Evolutionary conservation across 805 yeast genomes (phyloP).

Genomic region (Hanseniaspora guilliermondii): DNA sequence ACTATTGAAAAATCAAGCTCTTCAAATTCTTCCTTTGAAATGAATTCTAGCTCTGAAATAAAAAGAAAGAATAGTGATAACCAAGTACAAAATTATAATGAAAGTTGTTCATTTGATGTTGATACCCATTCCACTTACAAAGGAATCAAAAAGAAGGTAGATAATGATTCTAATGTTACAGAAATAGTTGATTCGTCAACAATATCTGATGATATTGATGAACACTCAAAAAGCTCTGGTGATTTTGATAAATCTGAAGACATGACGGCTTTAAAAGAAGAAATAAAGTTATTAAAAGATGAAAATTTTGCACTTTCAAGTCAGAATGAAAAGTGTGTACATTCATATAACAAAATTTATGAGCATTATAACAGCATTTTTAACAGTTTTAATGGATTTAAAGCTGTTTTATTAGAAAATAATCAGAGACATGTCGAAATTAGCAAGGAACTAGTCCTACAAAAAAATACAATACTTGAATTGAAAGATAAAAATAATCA

Average conservation of each 20-base stretch:
- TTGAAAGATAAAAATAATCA: constrained; percentile 21
- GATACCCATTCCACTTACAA: neutral
- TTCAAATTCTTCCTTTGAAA: neutral
- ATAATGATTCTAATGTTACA: neutral
- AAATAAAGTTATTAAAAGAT: neutral
- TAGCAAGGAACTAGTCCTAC: constrained; percentile 19
- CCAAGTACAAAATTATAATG: constrained; percentile 19
- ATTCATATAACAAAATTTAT: neutral
- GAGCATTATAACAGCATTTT: neutral
- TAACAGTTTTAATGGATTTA: constrained; percentile 1
- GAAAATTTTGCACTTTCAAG: neutral
- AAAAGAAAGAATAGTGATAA: constrained; percentile 24
- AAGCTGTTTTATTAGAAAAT: constrained; percentile 19
- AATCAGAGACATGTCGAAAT: constrained; percentile 23
- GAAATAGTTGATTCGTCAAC: constrained; percentile 9
- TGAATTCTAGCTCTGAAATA: constrained; percentile 21
- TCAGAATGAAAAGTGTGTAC: neutral
- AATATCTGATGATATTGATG: neutral
- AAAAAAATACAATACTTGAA: constrained; percentile 20
- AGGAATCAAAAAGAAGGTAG: too few relatives aligned
- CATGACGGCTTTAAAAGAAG: neutral
- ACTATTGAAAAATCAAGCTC: constrained; percentile 8
- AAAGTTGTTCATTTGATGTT: too few relatives aligned
- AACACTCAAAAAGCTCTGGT: constrained; percentile 9
- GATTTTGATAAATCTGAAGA: neutral